Evolutionary conservation across 1,284 basidiomycete species (phyloP), one percentile per base, ranked within the genome.

Genomic region (Apiotrichum porosum): DNA sequence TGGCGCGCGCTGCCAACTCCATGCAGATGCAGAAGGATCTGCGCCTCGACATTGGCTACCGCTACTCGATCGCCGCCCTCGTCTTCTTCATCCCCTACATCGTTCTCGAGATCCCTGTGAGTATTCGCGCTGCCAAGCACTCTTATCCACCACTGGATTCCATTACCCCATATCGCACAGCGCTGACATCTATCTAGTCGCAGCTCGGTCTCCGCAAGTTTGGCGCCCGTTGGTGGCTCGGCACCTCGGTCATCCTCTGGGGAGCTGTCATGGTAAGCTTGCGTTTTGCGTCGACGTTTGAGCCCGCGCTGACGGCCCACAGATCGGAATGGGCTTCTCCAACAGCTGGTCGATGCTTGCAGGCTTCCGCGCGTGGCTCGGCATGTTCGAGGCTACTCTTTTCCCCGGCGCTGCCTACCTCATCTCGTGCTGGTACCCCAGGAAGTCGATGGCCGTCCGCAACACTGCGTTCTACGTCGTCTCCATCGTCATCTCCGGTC

Each of bases 11-110:
- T 0, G 53, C 49, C 43, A 55, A 55, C 44, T 1, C 22, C 0
- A 6, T 18, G 15, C 35, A 42, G 19, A 72, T 71, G 62, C 52
- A 55, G 21, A 37, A 23, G 6, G 62, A 54, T 6, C 52, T 73
- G 2, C 14, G 57, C n/a, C 49, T 66, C 1, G 53, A 49, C 12
- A 45, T 72, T 21, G 72, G 70, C 12, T 61, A 70, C 32, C 63
- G 71, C 26, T 74, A 72, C 56, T 60, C 64, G 21, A 63, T 73
- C 47, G 60, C 63, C 37, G 59, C 65, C 1, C 47, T 71, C n/a
- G 51, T 69, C 14, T 71, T 73, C 58, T 73, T 71, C 54, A 51
- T 69, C 21, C 65, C 69, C n/a, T 69, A 72, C 53, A 67, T 75
- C 51, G 58, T 75, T 55, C 75, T 76, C 23, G 65, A 58, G 35